Base-by-base conservation (phyloP, 148 eudicot genomes). In the Mesembryanthemum crystallinum region DNA sequence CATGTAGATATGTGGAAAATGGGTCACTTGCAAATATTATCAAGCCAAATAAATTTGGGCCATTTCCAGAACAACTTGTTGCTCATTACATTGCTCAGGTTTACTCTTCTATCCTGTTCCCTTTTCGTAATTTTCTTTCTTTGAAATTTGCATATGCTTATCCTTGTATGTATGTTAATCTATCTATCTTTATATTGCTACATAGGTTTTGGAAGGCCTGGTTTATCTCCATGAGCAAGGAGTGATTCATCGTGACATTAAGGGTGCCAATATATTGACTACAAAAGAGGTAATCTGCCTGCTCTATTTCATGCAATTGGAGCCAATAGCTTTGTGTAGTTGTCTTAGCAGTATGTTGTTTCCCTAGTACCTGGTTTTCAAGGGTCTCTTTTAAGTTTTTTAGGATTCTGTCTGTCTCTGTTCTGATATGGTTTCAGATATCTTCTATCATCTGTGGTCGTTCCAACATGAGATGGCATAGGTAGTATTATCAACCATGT, bases 211-310 rank as follows among this genome's bases (percentile, higher is more conserved):
- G 90, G 99, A 96, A 89, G 99, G 99, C 52, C 78, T 96, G 82
- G 99, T 96, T 72, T 96, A 96, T 85, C 90, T 96, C 72, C 99
- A 96, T 54, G 99, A 96, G 78, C 99, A 96, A 79, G 99, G 99
- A 83, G 98, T 96, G 21, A 96, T 96, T 83, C 99, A 96, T 87
- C 92, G 99, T 28, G 99, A 96, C 85, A 96, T 96, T 81, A 96
- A 96, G 87, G 99, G 99, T 75, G 99, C 99, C 71, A 96, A 96
- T 80, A 96, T 96, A 80, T 83, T 96, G 83, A 89, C 94, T 37
- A 96, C 99, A 47, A 96, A 96, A 88, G 99, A 96, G 99, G 98
- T 92, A 80, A 6, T 78, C 39, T 57, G 58, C 30, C 57, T 64
- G 25, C 29, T 73, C 33, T 30, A 9, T 59, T 57, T 59, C 57